Percentiles rank a stretch among this genome's conserved stretches.
Conservation (phyloP, 2,329 filamentous ascomycete species). For the Microcera coccophila region DNA sequence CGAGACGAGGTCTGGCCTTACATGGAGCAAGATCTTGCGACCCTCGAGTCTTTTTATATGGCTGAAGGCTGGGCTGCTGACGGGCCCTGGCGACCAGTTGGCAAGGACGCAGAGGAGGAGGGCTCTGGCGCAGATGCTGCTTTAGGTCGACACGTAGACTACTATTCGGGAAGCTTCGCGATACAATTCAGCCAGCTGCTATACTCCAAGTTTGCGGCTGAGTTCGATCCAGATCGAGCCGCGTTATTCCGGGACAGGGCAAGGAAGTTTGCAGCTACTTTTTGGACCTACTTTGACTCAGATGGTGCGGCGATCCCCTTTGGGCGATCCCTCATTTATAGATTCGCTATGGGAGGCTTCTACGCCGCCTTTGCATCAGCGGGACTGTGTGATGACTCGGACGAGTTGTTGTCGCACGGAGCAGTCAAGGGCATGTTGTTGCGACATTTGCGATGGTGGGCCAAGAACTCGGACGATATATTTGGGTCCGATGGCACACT, state of each 20-base stretch:
- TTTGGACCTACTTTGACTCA: constrained; percentile 47
- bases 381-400: constrained; percentile 34
- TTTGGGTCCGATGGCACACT: constrained; percentile 48
- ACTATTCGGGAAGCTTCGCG: constrained; percentile 52
- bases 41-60: constrained; percentile 44
- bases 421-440: constrained; percentile 46
- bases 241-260: constrained; percentile 38
- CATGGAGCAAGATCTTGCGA: constrained; percentile 40
- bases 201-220: constrained; percentile 40
- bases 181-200: constrained; percentile 50
- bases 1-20: constrained; percentile 30
- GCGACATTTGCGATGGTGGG: constrained; percentile 50
- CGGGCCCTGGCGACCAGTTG: constrained; percentile 37
- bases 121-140: constrained; percentile 10
- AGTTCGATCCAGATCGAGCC: constrained; percentile 38
- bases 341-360: constrained; percentile 48
- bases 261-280: constrained; percentile 36
- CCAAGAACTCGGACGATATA: constrained; percentile 36
- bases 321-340: constrained; percentile 48
- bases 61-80: constrained; percentile 47
- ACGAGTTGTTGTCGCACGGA: constrained; percentile 36
- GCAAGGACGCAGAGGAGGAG: constrained; percentile 21
- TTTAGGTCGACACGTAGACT: constrained; percentile 42
- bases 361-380: constrained; percentile 45
- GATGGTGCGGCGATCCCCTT: constrained; percentile 49